Evolutionary conservation across 352 stramenopile genomes (phyloP).

Genomic region (Globisporangium canariense): DNA sequence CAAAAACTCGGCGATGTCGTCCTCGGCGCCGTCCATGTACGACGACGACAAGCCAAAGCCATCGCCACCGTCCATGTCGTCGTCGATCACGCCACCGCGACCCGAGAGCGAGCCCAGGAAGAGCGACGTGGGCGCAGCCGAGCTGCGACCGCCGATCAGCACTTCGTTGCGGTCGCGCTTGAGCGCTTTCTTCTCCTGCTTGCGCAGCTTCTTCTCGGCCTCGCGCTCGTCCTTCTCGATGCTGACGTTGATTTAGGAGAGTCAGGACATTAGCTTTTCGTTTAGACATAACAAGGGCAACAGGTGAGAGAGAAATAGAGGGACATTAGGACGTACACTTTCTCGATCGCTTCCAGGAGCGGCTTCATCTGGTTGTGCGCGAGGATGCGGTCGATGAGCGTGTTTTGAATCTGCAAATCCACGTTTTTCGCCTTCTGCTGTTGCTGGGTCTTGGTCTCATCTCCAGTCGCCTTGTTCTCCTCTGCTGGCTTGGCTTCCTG

Average conservation of each 20-base stretch:
- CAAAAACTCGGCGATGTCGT: slow-evolving; percentile 83
- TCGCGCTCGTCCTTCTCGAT: slow-evolving; percentile 56
- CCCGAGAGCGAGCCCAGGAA: slow-evolving; percentile 78
- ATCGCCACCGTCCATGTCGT: slow-evolving; percentile 16
- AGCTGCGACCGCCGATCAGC: slow-evolving; percentile 64
- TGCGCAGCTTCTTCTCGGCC: slow-evolving; percentile 51
- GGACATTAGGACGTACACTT: slow-evolving; percentile 16
- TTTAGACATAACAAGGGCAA: not conserved
- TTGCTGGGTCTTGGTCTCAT: slow-evolving; percentile 7
- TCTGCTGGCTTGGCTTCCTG: not conserved
- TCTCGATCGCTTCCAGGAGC: slow-evolving; percentile 55
- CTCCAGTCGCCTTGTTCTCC: slow-evolving; percentile 5
- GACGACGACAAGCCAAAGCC: slow-evolving; percentile 16
- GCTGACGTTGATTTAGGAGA: slow-evolving; percentile 6
- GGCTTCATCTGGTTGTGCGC: slow-evolving; percentile 69
- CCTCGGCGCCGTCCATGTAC: slow-evolving; percentile 49
- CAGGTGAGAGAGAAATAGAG: slow-evolving; percentile 3
- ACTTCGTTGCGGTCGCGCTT: slow-evolving; percentile 50
- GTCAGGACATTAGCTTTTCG: no score
- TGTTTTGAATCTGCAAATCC: slow-evolving; percentile 23
- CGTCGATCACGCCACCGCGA: slow-evolving; percentile 28
- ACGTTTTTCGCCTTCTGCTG: not conserved
- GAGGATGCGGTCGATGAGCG: slow-evolving; percentile 56
- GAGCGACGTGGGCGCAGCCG: slow-evolving; percentile 50
- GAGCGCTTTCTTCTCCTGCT: slow-evolving; percentile 58